phyloP scores from a whole-genome alignment of 345 rosid species.

The Syzygium aromaticum region DNA sequence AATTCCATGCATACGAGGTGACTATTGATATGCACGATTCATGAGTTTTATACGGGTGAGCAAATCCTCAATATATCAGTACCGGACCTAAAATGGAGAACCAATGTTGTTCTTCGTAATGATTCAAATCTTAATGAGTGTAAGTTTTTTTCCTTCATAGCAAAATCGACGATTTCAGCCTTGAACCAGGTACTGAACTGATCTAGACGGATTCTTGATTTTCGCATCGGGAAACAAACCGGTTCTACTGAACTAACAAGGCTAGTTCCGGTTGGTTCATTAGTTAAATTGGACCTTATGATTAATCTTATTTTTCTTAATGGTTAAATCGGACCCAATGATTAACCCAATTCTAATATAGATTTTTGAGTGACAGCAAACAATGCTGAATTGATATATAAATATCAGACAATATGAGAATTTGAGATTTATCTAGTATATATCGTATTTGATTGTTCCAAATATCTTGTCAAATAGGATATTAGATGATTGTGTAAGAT shows the following conservation, averaged over 20 bases:
- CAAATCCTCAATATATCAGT: accelerated
- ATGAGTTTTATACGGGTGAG: background rate
- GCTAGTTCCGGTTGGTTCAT: accelerated
- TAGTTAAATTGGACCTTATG: accelerated
- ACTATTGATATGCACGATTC: background rate
- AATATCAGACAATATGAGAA: background rate
- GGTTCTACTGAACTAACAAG: background rate
- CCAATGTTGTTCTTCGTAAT: background rate
- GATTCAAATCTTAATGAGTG: background rate
- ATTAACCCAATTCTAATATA: too few relatives aligned
- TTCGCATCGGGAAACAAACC: too few relatives aligned
- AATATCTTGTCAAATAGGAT: background rate
- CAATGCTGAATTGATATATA: background rate
- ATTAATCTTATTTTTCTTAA: background rate
- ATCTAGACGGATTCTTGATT: background rate
- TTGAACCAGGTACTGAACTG: background rate
- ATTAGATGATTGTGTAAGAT: background rate
- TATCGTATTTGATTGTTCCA: background rate
- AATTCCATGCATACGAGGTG: background rate
- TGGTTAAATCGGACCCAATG: too few relatives aligned
- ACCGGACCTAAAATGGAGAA: background rate
- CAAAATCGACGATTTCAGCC: background rate
- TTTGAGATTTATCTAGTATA: background rate
- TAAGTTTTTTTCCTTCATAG: background rate
- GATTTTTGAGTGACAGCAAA: accelerated